Base-by-base conservation (phyloP, 2,329 filamentous ascomycete species). In the Trichophyton simii region DNA sequence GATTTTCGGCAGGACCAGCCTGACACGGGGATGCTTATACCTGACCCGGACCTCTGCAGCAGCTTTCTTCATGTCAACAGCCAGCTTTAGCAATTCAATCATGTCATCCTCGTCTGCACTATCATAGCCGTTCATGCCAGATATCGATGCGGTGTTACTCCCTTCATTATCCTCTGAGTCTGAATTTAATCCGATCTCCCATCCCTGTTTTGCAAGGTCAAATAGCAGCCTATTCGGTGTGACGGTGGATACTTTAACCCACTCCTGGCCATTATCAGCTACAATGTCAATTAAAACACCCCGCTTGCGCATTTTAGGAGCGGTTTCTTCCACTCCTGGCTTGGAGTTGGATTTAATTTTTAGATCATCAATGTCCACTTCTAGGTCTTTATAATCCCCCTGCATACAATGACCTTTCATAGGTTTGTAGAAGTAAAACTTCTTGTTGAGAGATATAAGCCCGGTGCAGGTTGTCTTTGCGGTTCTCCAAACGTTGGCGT, bases 171-270 rank as follows among this genome's bases (percentile, higher is more conserved):
- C 76, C 9, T 79, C 77, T 0, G 73, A 73, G 25, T 76, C 75
- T 4, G 69, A 72, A 54, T 80, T 80, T 38, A 72, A 76, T 61
- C 75, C 76, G 50, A 71, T 72, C 65, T 83, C 81, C 80, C 83
- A 87, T 9, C 86, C 85, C 62, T 84, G 79, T 70, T 87, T 86
- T 2, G 86, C 86, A 65, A 88, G 78, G 66, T 88, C 86, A 68
- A 85, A 86, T 18, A 87, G 72, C 34, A 89, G 73, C 59, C 85
- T 77, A 62, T 79, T 83, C 65, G 86, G 81, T 0, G 83, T 85
- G 25, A 86, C 75, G 3, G 84, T 85, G 3, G 83, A 87, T 1
- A 88, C 81, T 70, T 87, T 87, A 60, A 85, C 79, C 86, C 86
- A 89, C 67, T 84, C 79, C 62, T 79, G 72, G 9, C 86, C 86